A percentile compares a stretch with the other conserved stretches of the same genome.
Evolutionary conservation across 2,329 filamentous ascomycete species (phyloP).

Genomic region (Xylaria sp.): DNA sequence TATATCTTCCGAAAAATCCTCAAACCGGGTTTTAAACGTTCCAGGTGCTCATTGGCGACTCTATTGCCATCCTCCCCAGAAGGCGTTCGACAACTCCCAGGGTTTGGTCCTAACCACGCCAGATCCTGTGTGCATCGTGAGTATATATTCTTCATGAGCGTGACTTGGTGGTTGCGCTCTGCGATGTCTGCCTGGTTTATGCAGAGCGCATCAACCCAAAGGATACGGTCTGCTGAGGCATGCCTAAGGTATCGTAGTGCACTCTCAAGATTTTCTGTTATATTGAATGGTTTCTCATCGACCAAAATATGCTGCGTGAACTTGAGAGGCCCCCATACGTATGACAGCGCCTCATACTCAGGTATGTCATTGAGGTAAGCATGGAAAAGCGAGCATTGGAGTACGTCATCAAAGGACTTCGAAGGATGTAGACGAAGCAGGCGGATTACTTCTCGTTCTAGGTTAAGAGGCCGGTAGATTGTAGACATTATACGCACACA

Average conservation of each 20-base stretch:
- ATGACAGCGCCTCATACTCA: constrained; percentile 17
- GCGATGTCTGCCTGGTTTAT: constrained; percentile 1
- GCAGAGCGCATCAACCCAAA: constrained; percentile 22
- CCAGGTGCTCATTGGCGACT: not conserved
- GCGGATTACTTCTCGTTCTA: constrained; percentile 3
- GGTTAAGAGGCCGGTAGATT: constrained; percentile 3
- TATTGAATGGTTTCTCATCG: not conserved
- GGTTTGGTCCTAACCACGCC: too few species aligned
- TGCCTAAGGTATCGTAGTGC: constrained; percentile 10
- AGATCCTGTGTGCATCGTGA: not conserved
- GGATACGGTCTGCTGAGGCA: not conserved
- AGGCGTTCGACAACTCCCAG: too few species aligned
- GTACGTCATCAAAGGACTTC: not conserved
- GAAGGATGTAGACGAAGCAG: constrained; percentile 10
- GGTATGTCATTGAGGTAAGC: not conserved
- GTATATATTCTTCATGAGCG: constrained; percentile 15
- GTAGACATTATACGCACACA: constrained; percentile 2
- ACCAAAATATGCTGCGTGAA: not conserved
- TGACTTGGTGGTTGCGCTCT: constrained; percentile 12
- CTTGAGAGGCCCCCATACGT: constrained; percentile 8
- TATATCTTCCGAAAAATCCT: constrained; percentile 8
- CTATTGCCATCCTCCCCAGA: not conserved
- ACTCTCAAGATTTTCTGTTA: constrained; percentile 9
- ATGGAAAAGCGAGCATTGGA: constrained; percentile 9
- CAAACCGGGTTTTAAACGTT: constrained; percentile 1